These are phyloP conservation scores for Keithomyces neogunnii DNA, from an alignment of 2,329 filamentous ascomycete genomes.

Conservation along the genomic window DNA sequence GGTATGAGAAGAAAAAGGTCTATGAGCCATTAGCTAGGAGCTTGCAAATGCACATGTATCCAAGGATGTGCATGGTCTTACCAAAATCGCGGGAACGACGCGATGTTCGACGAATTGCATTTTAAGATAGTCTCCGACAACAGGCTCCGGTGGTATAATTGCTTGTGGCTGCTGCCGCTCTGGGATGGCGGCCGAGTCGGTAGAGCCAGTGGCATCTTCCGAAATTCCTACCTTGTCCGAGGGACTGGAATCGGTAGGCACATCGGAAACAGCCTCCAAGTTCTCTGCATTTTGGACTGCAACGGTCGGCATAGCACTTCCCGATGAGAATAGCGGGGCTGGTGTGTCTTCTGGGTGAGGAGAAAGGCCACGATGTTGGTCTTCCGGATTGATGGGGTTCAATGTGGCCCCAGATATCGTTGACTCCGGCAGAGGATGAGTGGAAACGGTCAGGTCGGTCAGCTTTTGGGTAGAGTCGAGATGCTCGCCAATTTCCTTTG, in stretches of 20 bases:
- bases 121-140: constrained; percentile 92
- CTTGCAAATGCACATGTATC: neutral
- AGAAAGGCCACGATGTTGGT: constrained; percentile 26
- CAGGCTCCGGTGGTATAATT: constrained; percentile 41
- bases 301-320: neutral
- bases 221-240: neutral
- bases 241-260: neutral
- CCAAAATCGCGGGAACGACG: constrained; percentile 91
- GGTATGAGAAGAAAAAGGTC: constrained; percentile 97
- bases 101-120: constrained; percentile 92
- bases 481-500: constrained; percentile 1
- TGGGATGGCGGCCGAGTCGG: constrained; percentile 3
- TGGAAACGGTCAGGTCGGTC: neutral
- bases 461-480: neutral
- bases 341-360: constrained; percentile 61
- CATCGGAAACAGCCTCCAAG: neutral
- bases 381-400: constrained; percentile 7
- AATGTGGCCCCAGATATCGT: constrained; percentile 9
- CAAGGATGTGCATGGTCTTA: constrained; percentile 37
- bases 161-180: constrained; percentile 11
- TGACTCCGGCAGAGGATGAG: constrained; percentile 8
- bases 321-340: constrained; percentile 45
- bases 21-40: constrained; percentile 24
- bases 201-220: constrained; percentile 4
- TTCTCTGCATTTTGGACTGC: neutral